A percentile compares a stretch with the other conserved stretches of the same genome.
phyloP scores from a whole-genome alignment of 805 yeast species.

The Candida alai region DNA sequence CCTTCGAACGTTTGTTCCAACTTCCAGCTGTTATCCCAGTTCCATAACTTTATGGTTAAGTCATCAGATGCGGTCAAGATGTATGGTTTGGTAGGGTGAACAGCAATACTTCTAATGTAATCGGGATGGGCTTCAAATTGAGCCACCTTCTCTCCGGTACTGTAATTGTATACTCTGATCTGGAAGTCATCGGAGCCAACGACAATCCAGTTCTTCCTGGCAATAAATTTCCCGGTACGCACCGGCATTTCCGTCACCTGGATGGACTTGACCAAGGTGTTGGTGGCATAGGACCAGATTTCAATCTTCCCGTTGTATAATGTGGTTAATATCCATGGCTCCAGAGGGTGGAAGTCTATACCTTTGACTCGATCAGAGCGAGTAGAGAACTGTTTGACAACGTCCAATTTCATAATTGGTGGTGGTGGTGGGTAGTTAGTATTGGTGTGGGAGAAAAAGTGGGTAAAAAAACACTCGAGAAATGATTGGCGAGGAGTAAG shows the following conservation, averaged over 20 bases:
- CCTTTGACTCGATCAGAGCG: conserved; percentile 97
- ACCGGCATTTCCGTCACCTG: conserved; percentile 97
- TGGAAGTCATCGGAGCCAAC: conserved; percentile 96
- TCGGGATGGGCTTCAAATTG: conserved; percentile 99
- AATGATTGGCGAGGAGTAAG: too few relatives aligned
- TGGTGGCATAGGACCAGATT: conserved; percentile 92
- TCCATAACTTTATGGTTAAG: conserved; percentile 88
- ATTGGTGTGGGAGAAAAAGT: too few relatives aligned
- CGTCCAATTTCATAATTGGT: conserved; percentile 39
- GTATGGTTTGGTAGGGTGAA: conserved; percentile 90
- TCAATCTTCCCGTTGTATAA: conserved; percentile 86
- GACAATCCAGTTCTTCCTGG: conserved; percentile 95
- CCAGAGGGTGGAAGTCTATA: conserved; percentile 95
- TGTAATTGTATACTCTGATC: conserved; percentile 88
- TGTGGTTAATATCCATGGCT: conserved; percentile 95
- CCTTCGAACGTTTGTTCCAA: conserved; percentile 90
- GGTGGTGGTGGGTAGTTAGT: too few relatives aligned
- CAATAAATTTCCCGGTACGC: conserved; percentile 90
- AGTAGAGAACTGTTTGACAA: conserved; percentile 75
- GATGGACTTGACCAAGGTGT: conserved; percentile 75
- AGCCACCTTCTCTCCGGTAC: conserved; percentile 89
- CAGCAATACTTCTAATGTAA: conserved; percentile 88
- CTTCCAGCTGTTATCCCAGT: conserved; percentile 95
- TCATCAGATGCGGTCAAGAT: conserved; percentile 90
- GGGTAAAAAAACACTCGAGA: too few relatives aligned